These are phyloP conservation scores for Suillus subluteus DNA, from an alignment of 768 basidiomycete species.

Conservation along the genomic window DNA sequence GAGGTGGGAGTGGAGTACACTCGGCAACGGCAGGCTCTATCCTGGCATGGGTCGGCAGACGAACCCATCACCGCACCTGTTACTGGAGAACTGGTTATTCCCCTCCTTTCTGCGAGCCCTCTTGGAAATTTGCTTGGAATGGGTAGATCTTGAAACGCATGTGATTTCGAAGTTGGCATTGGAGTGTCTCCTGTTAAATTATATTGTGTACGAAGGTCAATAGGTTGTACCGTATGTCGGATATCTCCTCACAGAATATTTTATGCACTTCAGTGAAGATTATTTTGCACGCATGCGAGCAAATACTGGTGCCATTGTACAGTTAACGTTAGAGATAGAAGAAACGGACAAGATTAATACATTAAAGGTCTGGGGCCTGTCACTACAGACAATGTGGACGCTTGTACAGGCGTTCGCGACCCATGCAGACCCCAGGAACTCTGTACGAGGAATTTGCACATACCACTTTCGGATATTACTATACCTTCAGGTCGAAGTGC, in stretches of 20 bases:
- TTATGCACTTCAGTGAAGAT: neutral
- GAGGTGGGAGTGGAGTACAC: slow-evolving; percentile 15
- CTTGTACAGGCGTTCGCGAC: neutral
- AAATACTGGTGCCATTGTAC: no score
- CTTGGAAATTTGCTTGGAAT: slow-evolving; percentile 8
- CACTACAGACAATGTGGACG: neutral
- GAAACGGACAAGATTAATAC: neutral
- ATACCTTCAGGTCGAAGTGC: neutral
- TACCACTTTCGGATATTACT: slow-evolving; percentile 1
- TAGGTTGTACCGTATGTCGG: slow-evolving; percentile 1
- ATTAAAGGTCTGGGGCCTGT: neutral
- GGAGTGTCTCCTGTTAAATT: neutral
- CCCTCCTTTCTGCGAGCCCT: slow-evolving; percentile 3
- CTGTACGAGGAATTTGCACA: neutral
- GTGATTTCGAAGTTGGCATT: neutral
- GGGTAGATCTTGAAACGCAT: neutral
- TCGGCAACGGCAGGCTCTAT: slow-evolving; percentile 1
- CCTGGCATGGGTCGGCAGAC: neutral
- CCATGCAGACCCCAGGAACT: neutral
- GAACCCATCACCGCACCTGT: slow-evolving; percentile 6
- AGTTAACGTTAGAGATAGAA: neutral
- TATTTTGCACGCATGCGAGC: neutral
- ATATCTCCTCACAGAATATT: slow-evolving; percentile 1
- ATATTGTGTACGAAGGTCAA: neutral
- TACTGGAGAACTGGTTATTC: neutral